A percentile compares a stretch with the other conserved stretches of the same genome.
These are phyloP conservation scores for Peniophora sp. DNA, from an alignment of 1,284 basidiomycete species.

Conservation along the genomic window DNA sequence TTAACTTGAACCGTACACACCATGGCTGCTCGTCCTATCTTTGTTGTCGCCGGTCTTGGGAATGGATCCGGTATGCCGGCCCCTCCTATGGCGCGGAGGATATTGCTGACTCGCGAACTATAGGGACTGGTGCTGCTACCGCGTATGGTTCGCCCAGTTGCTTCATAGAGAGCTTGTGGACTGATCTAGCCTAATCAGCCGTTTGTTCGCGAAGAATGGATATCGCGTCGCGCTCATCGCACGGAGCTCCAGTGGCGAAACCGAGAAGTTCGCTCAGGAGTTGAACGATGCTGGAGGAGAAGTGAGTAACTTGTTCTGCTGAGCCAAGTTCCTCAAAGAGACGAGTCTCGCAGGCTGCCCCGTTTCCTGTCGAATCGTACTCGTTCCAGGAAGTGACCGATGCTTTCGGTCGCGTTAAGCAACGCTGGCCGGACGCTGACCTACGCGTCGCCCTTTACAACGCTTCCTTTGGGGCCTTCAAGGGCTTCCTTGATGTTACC, in stretches of 20 bases:
- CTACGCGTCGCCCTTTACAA: constrained; percentile 21
- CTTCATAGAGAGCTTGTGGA: background rate
- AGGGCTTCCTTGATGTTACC: constrained; percentile 20
- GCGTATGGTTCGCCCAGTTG: background rate
- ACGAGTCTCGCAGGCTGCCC: constrained; percentile 7
- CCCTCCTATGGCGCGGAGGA: background rate
- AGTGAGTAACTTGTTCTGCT: background rate
- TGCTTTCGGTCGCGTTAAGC: constrained; percentile 16
- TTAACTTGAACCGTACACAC: background rate
- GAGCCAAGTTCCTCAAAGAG: background rate
- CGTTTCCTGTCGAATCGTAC: constrained; percentile 18
- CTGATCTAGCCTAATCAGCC: background rate
- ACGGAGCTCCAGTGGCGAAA: background rate
- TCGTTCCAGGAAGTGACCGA: constrained; percentile 13
- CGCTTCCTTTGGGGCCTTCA: constrained; percentile 14
- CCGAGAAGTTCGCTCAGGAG: background rate
- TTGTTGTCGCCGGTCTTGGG: constrained; percentile 1
- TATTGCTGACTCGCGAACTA: background rate
- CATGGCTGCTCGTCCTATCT: background rate
- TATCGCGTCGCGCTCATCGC: constrained; percentile 1
- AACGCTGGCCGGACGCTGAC: constrained; percentile 16
- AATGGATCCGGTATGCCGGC: background rate
- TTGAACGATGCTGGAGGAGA: background rate
- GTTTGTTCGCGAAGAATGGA: background rate
- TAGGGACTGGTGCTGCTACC: background rate